A percentile compares a stretch with the other conserved stretches of the same genome.
Evolutionary conservation across 2,329 filamentous ascomycete species (phyloP).

Genomic region (Nothophoma quercina): DNA sequence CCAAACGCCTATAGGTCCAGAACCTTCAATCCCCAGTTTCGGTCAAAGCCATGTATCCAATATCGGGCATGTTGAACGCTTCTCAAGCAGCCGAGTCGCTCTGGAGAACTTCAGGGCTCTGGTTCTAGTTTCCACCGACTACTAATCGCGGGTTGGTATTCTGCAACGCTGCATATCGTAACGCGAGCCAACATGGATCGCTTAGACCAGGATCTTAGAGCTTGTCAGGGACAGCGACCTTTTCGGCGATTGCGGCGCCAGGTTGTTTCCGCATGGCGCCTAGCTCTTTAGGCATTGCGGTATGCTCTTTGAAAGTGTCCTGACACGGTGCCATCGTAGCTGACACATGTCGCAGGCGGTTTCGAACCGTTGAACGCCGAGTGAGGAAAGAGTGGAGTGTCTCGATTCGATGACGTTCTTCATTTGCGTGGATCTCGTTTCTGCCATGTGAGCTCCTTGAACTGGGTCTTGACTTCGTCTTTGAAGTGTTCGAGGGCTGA

Average conservation of each 20-base stretch:
- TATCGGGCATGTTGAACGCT: no score
- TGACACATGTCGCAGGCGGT: neutral
- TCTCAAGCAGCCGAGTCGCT: no score
- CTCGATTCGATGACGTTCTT: neutral
- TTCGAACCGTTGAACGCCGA: neutral
- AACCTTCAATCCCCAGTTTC: no score
- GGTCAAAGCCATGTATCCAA: no score
- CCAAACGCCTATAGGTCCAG: no score
- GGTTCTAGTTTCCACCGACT: no score
- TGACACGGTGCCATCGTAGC: neutral
- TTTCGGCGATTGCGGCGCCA: neutral
- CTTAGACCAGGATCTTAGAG: no score
- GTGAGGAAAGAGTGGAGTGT: neutral
- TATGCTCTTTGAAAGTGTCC: neutral
- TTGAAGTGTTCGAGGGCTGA: conserved; percentile 60
- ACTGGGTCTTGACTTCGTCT: conserved; percentile 61
- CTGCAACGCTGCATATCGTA: no score
- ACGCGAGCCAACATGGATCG: no score
- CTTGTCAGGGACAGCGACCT: no score
- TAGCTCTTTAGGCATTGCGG: neutral
- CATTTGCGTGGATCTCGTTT: conserved; percentile 38
- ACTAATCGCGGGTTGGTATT: no score
- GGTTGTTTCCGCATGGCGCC: neutral
- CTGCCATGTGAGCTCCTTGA: conserved; percentile 50
- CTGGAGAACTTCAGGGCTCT: no score